Evolutionary conservation across 2,329 filamentous ascomycete species (phyloP).

Genomic region (Cytospora schulzeri): DNA sequence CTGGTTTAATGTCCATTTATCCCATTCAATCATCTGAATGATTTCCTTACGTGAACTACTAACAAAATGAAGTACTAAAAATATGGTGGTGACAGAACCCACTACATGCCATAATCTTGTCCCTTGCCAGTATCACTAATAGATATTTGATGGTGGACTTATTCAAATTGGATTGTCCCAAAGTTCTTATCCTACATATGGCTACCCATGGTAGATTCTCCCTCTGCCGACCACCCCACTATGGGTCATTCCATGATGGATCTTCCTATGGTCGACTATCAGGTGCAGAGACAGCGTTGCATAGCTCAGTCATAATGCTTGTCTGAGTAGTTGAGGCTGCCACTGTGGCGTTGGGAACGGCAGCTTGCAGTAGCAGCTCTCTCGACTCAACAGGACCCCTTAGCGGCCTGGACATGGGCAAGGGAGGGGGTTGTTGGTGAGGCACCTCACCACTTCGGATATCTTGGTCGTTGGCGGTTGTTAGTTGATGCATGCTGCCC

Average conservation of each 20-base stretch:
- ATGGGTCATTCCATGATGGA: not conserved
- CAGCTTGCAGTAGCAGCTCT: not conserved
- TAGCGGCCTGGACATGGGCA: not conserved
- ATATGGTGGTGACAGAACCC: not conserved
- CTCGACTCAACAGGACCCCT: not conserved
- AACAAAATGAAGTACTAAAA: not conserved
- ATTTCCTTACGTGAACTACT: not conserved
- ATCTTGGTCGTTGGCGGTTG: not conserved
- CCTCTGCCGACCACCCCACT: not conserved
- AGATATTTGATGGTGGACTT: not conserved
- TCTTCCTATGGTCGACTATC: not conserved
- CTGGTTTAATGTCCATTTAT: conserved; percentile 33
- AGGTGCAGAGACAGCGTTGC: conserved; percentile 6
- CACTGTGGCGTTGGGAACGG: not conserved
- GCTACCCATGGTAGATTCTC: not conserved
- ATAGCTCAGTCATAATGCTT: conserved; percentile 8
- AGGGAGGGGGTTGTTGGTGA: not conserved
- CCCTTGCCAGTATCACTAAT: not conserved
- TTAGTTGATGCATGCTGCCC: not conserved
- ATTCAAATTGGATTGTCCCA: not conserved
- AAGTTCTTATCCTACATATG: not conserved
- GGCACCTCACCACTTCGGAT: not conserved
- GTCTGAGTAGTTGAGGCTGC: not conserved
- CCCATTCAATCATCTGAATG: not conserved
- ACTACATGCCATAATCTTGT: not conserved